phyloP scores from a whole-genome alignment of 768 basidiomycete species.

The Amanita subjunquillea region DNA sequence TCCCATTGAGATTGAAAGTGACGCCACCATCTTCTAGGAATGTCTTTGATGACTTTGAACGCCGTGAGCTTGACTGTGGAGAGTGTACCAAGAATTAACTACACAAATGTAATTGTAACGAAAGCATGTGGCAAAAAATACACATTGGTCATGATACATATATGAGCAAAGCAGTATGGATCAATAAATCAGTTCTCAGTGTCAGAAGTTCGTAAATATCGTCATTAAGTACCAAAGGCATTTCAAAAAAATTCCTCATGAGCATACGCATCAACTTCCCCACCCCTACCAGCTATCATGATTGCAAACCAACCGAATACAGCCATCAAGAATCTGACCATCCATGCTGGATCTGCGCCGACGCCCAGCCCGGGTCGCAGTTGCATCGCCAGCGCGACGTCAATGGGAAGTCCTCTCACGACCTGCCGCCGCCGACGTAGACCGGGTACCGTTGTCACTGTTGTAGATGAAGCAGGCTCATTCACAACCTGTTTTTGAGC shows the following conservation, averaged over 20 bases:
- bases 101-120: neutral
- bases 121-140: slow-evolving; percentile 3
- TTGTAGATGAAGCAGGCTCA: slow-evolving; percentile 11
- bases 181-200: neutral
- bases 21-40: slow-evolving; percentile 68
- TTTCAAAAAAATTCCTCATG: neutral
- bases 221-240: neutral
- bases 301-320: slow-evolving; percentile 73
- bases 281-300: slow-evolving; percentile 28
- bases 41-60: neutral
- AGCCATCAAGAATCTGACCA: slow-evolving; percentile 71
- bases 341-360: slow-evolving; percentile 69
- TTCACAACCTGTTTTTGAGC: neutral
- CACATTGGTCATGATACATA: neutral
- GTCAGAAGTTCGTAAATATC: neutral
- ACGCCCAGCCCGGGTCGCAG: slow-evolving; percentile 60
- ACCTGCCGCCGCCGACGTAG: slow-evolving; percentile 9
- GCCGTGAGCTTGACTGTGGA: neutral
- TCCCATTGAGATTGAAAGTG: slow-evolving; percentile 78
- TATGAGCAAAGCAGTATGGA: neutral
- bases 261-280: slow-evolving; percentile 5
- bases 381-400: slow-evolving; percentile 72
- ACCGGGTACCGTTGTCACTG: neutral
- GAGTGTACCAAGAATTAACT: neutral
- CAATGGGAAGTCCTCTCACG: slow-evolving; percentile 34